Evolutionary conservation across 2,329 filamentous ascomycete species (phyloP), one percentile per base, ranked within the genome.

Genomic region (Ceratocystis cacaofunesta): DNA sequence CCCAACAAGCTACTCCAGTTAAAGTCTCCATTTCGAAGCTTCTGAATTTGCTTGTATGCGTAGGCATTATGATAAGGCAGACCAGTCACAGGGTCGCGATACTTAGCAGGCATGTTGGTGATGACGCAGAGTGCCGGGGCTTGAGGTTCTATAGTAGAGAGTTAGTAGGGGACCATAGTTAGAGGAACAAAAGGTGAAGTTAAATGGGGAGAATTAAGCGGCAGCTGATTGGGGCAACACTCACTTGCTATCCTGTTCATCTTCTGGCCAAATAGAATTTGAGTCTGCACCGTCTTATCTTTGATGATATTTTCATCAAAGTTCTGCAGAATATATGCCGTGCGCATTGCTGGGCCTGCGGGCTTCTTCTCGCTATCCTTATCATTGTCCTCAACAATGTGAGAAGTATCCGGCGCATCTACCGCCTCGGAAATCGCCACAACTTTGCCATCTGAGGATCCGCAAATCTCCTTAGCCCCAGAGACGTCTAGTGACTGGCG

Each of bases 11-110:
- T 80, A 73, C 91, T 95, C 89, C 90, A 99, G 66, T 83, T 83
- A 73, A 91, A 92, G 57, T 89, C 85, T 55, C 90, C 88, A 1
- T 79, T 82, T 63, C 84, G 76, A 15, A 95, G 80, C 65, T 86
- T 84, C 71, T 89, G 87, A 58, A 97, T 87, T 73, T 95, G 86
- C 70, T 85, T 85, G 76, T 91, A 96, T 0, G 91, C 92, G 68
- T 86, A 83, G 55, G 84, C 78, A 72, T 92, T 92, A 69, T 84
- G 82, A 75, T 92, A 99, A 0, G 86, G 84, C 17, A 97, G 80
- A 0, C 89, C 89, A 0, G 92, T 97, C 70, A 83, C 82, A 0
- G 91, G 90, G 73, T 99, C 94, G 28, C 86, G 83, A 74, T 95
- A 97, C 65, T 85, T 85, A 12, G 92, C 94, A 3, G 86, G 84